Evolutionary conservation across 345 rosid species (phyloP).

Genomic region (Gossypium arboreum): DNA sequence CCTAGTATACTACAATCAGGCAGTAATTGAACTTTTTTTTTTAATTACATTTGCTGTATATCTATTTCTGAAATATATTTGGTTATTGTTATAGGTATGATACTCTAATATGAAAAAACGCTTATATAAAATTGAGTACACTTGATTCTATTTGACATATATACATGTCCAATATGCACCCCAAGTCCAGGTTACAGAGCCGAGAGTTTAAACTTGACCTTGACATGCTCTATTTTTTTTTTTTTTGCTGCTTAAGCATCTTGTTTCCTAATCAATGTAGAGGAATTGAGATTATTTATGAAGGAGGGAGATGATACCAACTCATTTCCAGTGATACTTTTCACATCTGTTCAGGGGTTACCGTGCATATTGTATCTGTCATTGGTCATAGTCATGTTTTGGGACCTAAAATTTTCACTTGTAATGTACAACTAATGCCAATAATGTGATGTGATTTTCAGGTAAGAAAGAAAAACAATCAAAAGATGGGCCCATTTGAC

Average conservation of each 20-base stretch:
- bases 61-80: too few species aligned
- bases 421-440: constrained; percentile 1
- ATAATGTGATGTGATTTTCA: constrained; percentile 24
- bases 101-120: too few species aligned
- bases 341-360: not conserved
- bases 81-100: too few species aligned
- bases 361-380: not conserved
- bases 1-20: not conserved
- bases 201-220: not conserved
- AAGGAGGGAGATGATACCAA: not conserved
- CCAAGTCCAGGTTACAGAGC: not conserved
- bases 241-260: not conserved
- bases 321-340: not conserved
- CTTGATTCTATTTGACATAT: not conserved
- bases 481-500: constrained; percentile 83
- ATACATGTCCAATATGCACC: not conserved
- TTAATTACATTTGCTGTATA: too few species aligned
- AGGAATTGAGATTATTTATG: constrained; percentile 1
- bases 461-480: constrained; percentile 71
- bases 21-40: not conserved
- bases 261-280: not conserved
- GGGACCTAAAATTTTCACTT: not conserved
- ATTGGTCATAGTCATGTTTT: not conserved
- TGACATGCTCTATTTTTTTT: not conserved
- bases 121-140: not conserved